These are phyloP conservation scores for Sugiyamaella lignohabitans DNA, from an alignment of 805 yeast species.

Conservation along the genomic window DNA sequence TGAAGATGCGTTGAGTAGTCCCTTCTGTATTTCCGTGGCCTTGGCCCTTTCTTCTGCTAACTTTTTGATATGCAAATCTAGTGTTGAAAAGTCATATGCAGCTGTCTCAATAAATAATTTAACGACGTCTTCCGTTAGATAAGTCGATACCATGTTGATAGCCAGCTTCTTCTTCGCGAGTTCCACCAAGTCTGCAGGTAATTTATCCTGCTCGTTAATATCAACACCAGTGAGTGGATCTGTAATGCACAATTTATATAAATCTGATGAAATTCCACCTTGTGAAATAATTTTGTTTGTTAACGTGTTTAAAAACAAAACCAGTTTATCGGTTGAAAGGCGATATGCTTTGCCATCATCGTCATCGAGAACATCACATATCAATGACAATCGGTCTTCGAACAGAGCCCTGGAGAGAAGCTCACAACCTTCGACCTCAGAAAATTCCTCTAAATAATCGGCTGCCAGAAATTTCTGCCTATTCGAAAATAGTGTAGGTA, in stretches of 20 bases:
- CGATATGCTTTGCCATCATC: constrained; percentile 6
- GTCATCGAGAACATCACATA: constrained; percentile 6
- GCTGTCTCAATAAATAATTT: constrained; percentile 9
- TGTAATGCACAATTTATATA: neutral
- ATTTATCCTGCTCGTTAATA: neutral
- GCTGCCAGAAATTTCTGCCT: constrained; percentile 19
- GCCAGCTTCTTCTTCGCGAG: constrained; percentile 20
- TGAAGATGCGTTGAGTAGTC: constrained; percentile 13
- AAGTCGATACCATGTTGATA: constrained; percentile 12
- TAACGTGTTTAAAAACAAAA: neutral
- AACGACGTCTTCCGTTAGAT: constrained; percentile 12
- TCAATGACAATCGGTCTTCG: neutral
- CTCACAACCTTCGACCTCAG: constrained; percentile 12
- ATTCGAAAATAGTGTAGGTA: constrained; percentile 20
- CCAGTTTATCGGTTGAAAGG: neutral
- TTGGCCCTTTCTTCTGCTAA: constrained; percentile 16
- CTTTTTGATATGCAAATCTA: constrained; percentile 19
- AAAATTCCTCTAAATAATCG: constrained; percentile 25
- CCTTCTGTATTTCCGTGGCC: constrained; percentile 18
- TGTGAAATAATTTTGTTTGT: neutral
- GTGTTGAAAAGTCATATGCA: constrained; percentile 17
- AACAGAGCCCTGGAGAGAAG: constrained; percentile 15
- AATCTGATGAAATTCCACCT: neutral
- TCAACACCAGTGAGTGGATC: neutral
- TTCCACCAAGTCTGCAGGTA: neutral